These are phyloP conservation scores for Colletotrichum eremochloae DNA, from an alignment of 2,329 filamentous ascomycete species.

Conservation along the genomic window DNA sequence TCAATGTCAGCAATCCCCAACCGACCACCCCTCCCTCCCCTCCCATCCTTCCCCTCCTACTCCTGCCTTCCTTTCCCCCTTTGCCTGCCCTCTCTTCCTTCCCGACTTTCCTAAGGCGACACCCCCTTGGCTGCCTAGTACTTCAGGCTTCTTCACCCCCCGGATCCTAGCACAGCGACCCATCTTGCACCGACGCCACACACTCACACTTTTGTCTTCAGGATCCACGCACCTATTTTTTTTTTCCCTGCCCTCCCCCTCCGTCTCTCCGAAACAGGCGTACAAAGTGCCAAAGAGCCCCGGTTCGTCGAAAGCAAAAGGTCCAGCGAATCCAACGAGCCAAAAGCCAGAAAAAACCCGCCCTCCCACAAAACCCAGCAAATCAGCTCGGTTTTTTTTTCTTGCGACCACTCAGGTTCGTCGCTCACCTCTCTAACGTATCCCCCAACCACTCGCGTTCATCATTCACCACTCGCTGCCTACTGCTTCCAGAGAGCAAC, in stretches of 20 bases:
- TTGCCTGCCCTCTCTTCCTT: background rate
- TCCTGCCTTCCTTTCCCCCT: background rate
- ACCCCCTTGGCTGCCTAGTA: slow-evolving; percentile 13
- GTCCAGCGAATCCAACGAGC: slow-evolving; percentile 41
- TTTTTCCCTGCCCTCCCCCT: slow-evolving; percentile 3
- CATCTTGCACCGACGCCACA: slow-evolving; percentile 39
- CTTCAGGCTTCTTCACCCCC: slow-evolving; percentile 21
- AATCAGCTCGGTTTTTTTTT: slow-evolving; percentile 45
- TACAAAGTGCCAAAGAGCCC: slow-evolving; percentile 39
- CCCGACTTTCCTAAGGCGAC: slow-evolving; percentile 16
- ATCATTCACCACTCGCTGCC: slow-evolving; percentile 22
- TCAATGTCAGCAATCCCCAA: slow-evolving; percentile 34
- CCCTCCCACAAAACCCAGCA: slow-evolving; percentile 43
- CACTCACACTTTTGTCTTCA: slow-evolving; percentile 21
- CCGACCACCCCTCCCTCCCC: background rate
- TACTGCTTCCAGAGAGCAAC: slow-evolving; percentile 46
- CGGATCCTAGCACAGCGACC: slow-evolving; percentile 35
- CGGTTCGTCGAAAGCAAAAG: slow-evolving; percentile 32
- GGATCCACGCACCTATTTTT: slow-evolving; percentile 34
- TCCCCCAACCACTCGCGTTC: slow-evolving; percentile 39
- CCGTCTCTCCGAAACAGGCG: slow-evolving; percentile 37
- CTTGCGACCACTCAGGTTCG: slow-evolving; percentile 45
- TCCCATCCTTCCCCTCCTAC: background rate
- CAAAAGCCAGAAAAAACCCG: slow-evolving; percentile 43
- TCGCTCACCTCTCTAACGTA: slow-evolving; percentile 48